Base-by-base conservation (phyloP, 2,329 filamentous ascomycete genomes). In the Aspergillus neotritici region DNA sequence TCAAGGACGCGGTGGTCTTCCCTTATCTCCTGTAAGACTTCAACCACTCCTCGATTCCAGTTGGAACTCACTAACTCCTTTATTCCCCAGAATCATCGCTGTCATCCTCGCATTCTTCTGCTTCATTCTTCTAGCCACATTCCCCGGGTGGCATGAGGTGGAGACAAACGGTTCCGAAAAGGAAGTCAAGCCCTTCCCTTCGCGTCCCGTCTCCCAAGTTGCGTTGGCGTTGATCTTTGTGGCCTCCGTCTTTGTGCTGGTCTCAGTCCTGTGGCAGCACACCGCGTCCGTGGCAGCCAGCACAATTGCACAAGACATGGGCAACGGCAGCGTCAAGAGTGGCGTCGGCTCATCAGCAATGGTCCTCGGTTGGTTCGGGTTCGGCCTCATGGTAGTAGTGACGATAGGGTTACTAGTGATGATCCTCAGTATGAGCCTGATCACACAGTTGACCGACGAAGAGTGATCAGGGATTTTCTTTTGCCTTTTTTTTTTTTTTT, bases 1-100 rank as follows among this genome's bases (percentile, higher is more conserved):
- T 98, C 73, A 97, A 97, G 69, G 89, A 97, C 67, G 91, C 90
- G 70, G 93, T 98, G 64, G 91, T 98, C 34, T 98, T 98, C 65
- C 93, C 93, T 8, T 98, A 97, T 63, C 73, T 98, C 14, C 84
- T 98, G 86, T 93, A 68, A 74, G 86, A 74, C 34, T n/a, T 7
- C 5, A 3, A 28, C n/a, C 8, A 16, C 28, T 34, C 34, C 25
- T 17, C 17, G 4, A 4, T 10, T 30, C 12, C 2, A 12, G 34
- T 5, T 28, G 8, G 11, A 16, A 5, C 31, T 41, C 17, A 36
- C 38, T 34, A 40, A 49, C 46, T 40, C 40, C 49, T 50, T 5
- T 25, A 41, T 25, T 3, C 21, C 21, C 21, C 38, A 93, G 87
- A 52, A 98, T 98, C 73, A 90, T 98, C 61, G 93, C 93, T 62